phyloP scores from a whole-genome alignment of 2,329 filamentous ascomycete genomes.

The Cladorrhinum sp. region DNA sequence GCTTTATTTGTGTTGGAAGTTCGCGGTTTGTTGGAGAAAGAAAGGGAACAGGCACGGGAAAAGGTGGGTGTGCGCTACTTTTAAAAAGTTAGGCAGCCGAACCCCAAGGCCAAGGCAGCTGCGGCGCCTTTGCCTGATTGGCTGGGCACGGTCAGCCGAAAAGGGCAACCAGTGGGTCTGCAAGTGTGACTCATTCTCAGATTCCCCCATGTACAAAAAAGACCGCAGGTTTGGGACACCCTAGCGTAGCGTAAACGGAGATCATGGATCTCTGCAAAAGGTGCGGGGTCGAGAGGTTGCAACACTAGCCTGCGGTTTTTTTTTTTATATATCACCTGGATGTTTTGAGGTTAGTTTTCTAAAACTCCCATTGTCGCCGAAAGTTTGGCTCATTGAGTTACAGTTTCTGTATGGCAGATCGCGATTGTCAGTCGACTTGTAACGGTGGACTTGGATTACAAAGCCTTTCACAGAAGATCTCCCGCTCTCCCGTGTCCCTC shows the following conservation, averaged over 20 bases:
- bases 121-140: slow-evolving; percentile 17
- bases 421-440: neutral
- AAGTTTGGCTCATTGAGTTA: neutral
- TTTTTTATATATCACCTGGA: neutral
- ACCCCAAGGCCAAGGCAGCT: slow-evolving; percentile 17
- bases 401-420: neutral
- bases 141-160: slow-evolving; percentile 21
- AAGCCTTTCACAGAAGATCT: neutral
- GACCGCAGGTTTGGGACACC: neutral
- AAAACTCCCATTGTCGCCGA: neutral
- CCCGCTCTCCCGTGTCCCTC: neutral
- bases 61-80: slow-evolving; percentile 37
- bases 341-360: neutral
- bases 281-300: neutral
- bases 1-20: slow-evolving; percentile 33
- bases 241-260: neutral
- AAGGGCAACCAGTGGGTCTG: slow-evolving; percentile 30
- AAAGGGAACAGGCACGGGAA: slow-evolving; percentile 32
- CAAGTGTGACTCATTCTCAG: neutral
- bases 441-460: neutral
- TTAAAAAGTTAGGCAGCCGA: slow-evolving; percentile 47
- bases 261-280: neutral
- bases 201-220: neutral
- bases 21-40: slow-evolving; percentile 36
- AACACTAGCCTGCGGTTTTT: neutral